These are phyloP conservation scores for Hamigera avellanea DNA, from an alignment of 495 filamentous ascomycete genomes.

Conservation along the genomic window DNA sequence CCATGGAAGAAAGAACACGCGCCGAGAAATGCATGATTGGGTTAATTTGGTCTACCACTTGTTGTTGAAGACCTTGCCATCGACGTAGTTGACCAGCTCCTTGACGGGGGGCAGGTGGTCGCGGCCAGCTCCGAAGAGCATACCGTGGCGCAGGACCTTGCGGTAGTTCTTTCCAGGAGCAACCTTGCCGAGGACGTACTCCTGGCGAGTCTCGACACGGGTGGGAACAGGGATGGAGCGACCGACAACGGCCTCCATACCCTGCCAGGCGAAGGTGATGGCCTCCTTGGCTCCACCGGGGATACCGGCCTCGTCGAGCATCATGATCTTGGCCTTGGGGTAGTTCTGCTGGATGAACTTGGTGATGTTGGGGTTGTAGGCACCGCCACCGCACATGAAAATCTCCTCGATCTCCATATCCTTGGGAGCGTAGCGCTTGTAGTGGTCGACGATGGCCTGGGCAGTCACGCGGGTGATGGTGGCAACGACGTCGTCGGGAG, in stretches of 20 bases:
- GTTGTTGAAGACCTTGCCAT: slow-evolving; percentile 34
- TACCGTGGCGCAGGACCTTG: slow-evolving; percentile 35
- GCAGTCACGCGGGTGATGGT: slow-evolving; percentile 47
- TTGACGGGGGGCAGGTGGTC: slow-evolving; percentile 36
- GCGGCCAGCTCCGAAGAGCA: slow-evolving; percentile 33
- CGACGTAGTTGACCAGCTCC: slow-evolving; percentile 33
- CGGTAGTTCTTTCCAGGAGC: slow-evolving; percentile 43
- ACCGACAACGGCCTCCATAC: slow-evolving; percentile 41
- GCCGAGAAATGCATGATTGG: too few species aligned
- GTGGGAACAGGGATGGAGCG: slow-evolving; percentile 40
- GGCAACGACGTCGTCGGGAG: slow-evolving; percentile 43
- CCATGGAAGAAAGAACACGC: not conserved
- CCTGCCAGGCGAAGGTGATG: slow-evolving; percentile 46
- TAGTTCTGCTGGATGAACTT: slow-evolving; percentile 37
- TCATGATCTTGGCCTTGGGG: slow-evolving; percentile 35
- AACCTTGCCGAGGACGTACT: slow-evolving; percentile 41
- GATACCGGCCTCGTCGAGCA: slow-evolving; percentile 44
- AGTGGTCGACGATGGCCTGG: slow-evolving; percentile 44
- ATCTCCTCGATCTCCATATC: slow-evolving; percentile 40
- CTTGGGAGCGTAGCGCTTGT: slow-evolving; percentile 39
- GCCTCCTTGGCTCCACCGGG: slow-evolving; percentile 44
- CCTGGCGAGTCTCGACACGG: slow-evolving; percentile 35
- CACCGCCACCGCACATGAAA: slow-evolving; percentile 49
- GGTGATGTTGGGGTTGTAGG: slow-evolving; percentile 44
- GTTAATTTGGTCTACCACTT: slow-evolving; percentile 21